These are phyloP conservation scores for Phytopythium mirpurense DNA, from an alignment of 352 stramenopile genomes.

Conservation along the genomic window DNA sequence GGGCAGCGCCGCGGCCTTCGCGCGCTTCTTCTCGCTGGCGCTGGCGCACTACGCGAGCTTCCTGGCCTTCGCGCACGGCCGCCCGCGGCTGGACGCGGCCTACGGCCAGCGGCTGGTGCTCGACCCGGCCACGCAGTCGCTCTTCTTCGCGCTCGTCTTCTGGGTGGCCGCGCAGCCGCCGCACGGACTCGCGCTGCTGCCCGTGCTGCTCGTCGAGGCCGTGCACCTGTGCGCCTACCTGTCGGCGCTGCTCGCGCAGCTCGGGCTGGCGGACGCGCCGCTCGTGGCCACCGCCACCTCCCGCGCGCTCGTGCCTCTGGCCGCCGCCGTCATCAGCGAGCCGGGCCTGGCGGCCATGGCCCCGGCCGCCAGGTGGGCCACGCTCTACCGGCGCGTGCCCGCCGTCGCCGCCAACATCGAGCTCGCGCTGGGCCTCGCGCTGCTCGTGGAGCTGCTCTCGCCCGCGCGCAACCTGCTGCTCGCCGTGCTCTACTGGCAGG, in stretches of 20 bases:
- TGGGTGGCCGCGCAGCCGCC: constrained; percentile 52
- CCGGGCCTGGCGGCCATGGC: constrained; percentile 47
- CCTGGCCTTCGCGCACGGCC: constrained; percentile 75
- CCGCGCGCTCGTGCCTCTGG: constrained; percentile 52
- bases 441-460: constrained; percentile 82
- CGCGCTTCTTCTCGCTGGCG: constrained; percentile 78
- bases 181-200: constrained; percentile 72
- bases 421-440: constrained; percentile 71
- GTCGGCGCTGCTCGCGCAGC: constrained; percentile 46
- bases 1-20: constrained; percentile 49
- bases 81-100: constrained; percentile 53
- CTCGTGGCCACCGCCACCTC: constrained; percentile 40
- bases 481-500: constrained; percentile 87
- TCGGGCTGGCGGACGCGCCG: constrained; percentile 33
- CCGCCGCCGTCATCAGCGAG: constrained; percentile 55
- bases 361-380: constrained; percentile 67
- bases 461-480: constrained; percentile 84
- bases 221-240: constrained; percentile 73
- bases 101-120: constrained; percentile 83
- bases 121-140: constrained; percentile 74
- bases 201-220: constrained; percentile 74
- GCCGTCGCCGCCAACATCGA: constrained; percentile 76
- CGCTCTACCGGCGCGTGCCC: constrained; percentile 76
- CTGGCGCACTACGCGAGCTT: constrained; percentile 77
- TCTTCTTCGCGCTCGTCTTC: constrained; percentile 87